These are phyloP conservation scores for Fraxinus xanthoxyloides DNA, from an alignment of 305 asterid genomes.

Conservation along the genomic window DNA sequence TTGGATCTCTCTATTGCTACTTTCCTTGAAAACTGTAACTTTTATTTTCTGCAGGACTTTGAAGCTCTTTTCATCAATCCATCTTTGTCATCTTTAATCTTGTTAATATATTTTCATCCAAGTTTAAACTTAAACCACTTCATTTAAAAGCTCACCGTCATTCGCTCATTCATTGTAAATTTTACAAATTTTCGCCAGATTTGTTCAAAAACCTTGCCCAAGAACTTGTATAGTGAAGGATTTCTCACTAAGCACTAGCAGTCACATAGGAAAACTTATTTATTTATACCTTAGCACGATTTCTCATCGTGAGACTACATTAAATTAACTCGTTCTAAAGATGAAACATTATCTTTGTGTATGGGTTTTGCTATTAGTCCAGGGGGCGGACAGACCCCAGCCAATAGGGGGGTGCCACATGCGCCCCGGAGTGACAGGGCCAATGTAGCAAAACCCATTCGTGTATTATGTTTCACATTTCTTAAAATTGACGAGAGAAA, in stretches of 20 bases:
- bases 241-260: neutral
- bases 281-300: neutral
- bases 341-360: neutral
- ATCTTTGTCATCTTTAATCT: neutral
- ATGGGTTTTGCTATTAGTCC: neutral
- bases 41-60: conserved; percentile 14
- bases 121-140: neutral
- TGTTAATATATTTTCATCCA: neutral
- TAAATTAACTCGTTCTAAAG: neutral
- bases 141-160: neutral
- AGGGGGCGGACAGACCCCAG: neutral
- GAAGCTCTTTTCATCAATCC: neutral
- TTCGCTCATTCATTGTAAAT: neutral
- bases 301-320: neutral
- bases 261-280: neutral
- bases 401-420: neutral
- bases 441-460: neutral
- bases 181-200: neutral
- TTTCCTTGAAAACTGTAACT: conserved; percentile 34
- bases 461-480: neutral
- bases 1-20: conserved; percentile 35
- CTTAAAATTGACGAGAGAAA: neutral
- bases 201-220: neutral
- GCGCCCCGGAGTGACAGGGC: neutral
- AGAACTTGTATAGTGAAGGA: neutral